Evolutionary conservation across 2,329 filamentous ascomycete genomes (phyloP), one percentile per base, ranked within the genome.

Genomic region (Ascochyta pisi): DNA sequence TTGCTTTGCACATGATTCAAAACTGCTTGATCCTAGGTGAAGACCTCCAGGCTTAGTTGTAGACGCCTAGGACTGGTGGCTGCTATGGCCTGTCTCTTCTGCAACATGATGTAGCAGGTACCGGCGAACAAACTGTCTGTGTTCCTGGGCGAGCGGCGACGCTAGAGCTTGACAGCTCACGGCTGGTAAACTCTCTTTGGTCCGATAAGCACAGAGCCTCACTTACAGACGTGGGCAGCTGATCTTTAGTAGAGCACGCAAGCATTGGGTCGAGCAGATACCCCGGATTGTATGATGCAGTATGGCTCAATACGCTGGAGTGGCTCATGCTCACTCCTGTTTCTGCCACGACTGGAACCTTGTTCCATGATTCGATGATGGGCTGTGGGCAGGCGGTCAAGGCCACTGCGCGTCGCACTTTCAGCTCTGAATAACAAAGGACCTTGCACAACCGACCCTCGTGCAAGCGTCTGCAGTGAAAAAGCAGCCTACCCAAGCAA

Each of bases 191-290:
- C 34, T 24, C 58, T 65, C 58, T 53, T 60, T 63, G 50, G 57
- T 51, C 54, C 54, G 62, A 55, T 15, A 46, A 35, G 44, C 57
- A 54, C 57, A 62, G 60, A 62, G 65, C 62, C 64, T 65, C 64
- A 64, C 64, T 65, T 63, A 64, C 41, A 48, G 24, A 40, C 53
- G 41, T 46, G 49, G 53, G 42, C 58, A 57, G 59, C 52, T 56
- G 54, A 60, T 19, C 19, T 19, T 3, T 19, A 19, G 19, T 19
- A 19, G 19, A 19, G 49, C 54, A 57, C 39, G 51, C 51, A 56
- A 48, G 44, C 35, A 50, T 52, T 55, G 52, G 54, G 48, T 45
- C 33, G 43, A 59, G 24, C 38, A 23, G 16, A 13, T 38, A 50
- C 53, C 57, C 65, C 57, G 39, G 64, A 50, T 57, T 57, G 10